Conservation (phyloP, 2,329 filamentous ascomycete genomes). For the Alternaria sp. region DNA sequence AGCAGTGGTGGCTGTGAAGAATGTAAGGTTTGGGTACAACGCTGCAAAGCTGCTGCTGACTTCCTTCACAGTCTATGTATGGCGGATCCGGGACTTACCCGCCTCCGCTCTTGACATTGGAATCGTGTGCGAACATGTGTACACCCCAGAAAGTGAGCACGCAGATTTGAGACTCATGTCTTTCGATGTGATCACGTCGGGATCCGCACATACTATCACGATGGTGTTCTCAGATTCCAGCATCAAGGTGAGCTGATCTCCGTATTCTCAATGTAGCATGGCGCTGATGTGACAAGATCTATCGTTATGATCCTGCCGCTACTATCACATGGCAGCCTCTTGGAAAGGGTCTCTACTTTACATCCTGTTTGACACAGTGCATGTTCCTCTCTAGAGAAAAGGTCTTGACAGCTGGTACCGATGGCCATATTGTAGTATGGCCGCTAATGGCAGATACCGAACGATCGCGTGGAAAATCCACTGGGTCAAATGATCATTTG, state of each 20-base stretch:
- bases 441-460: slow-evolving; percentile 35
- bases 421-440: slow-evolving; percentile 76
- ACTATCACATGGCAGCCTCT: slow-evolving; percentile 46
- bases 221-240: slow-evolving; percentile 86
- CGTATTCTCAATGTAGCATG: neutral
- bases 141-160: slow-evolving; percentile 57
- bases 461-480: slow-evolving; percentile 1
- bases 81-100: slow-evolving; percentile 68
- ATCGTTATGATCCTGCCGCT: slow-evolving; percentile 44
- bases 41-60: neutral
- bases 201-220: slow-evolving; percentile 63
- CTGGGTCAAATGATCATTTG: slow-evolving; percentile 33
- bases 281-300: slow-evolving; percentile 48
- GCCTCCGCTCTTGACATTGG: slow-evolving; percentile 56
- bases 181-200: slow-evolving; percentile 65
- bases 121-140: slow-evolving; percentile 58
- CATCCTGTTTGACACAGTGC: slow-evolving; percentile 73
- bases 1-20: slow-evolving; percentile 89
- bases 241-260: slow-evolving; percentile 59
- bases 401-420: slow-evolving; percentile 76
- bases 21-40: slow-evolving; percentile 15
- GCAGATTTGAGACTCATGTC: slow-evolving; percentile 80
- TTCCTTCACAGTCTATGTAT: slow-evolving; percentile 70
- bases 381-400: slow-evolving; percentile 46
- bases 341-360: slow-evolving; percentile 52